These are phyloP conservation scores for Diaporthe nobilis DNA, from an alignment of 2,329 filamentous ascomycete genomes.

Conservation along the genomic window DNA sequence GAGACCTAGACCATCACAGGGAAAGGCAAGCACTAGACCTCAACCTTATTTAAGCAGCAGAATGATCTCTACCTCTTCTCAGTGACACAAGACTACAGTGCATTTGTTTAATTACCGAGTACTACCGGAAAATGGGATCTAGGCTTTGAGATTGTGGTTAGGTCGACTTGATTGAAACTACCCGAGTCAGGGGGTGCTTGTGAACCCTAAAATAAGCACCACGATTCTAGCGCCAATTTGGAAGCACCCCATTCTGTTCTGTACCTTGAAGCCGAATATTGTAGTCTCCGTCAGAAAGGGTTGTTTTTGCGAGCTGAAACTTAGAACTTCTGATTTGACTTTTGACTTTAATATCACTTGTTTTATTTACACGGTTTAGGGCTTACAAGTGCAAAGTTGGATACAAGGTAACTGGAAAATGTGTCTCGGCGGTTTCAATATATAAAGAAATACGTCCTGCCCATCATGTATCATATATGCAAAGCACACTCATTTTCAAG, in stretches of 20 bases:
- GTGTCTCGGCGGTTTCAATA: background rate
- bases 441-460: slow-evolving; percentile 1
- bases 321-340: background rate
- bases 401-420: too few species aligned
- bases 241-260: background rate
- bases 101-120: background rate
- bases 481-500: slow-evolving; percentile 14
- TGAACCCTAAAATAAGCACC: background rate
- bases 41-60: background rate
- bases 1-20: background rate
- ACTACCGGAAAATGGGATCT: background rate
- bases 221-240: background rate
- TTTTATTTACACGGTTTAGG: background rate
- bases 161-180: background rate
- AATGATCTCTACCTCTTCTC: background rate
- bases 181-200: background rate
- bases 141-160: background rate
- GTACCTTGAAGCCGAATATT: background rate
- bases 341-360: background rate
- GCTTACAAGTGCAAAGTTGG: background rate
- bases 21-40: background rate
- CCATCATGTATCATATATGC: background rate
- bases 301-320: slow-evolving; percentile 4
- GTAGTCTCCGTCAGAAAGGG: background rate
- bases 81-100: background rate